Percentiles rank a stretch among this genome's conserved stretches.
phyloP scores from a whole-genome alignment of 352 stramenopile species.

The Globisporangium iwayamae region DNA sequence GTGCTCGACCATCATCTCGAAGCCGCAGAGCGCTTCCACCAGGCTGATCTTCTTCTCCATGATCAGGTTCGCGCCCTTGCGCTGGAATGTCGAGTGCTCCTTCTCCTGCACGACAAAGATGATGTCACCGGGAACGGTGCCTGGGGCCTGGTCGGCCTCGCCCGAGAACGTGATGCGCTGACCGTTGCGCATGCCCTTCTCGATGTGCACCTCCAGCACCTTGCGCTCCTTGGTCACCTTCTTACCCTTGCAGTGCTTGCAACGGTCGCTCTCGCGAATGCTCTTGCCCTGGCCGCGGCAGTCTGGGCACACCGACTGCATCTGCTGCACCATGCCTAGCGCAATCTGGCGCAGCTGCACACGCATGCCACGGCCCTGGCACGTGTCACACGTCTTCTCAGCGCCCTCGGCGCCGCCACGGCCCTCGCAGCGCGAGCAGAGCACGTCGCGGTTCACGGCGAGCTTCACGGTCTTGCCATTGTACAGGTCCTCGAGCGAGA shows the following conservation, averaged over 20 bases:
- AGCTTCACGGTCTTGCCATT: conserved; percentile 99
- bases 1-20: conserved; percentile 91
- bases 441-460: conserved; percentile 94
- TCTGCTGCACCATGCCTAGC: conserved; percentile 98
- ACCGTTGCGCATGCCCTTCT: conserved; percentile 97
- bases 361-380: conserved; percentile 93
- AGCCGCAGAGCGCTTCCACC: conserved; percentile 91
- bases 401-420: conserved; percentile 91
- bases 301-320: conserved; percentile 92
- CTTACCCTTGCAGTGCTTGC: conserved; percentile 91
- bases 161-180: conserved; percentile 97
- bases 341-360: conserved; percentile 97
- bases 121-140: conserved; percentile 90
- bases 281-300: conserved; percentile 94
- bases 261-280: conserved; percentile 93
- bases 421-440: conserved; percentile 86
- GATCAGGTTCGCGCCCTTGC: conserved; percentile 96
- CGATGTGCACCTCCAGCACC: conserved; percentile 97
- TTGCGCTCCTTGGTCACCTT: conserved; percentile 97
- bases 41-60: conserved; percentile 95
- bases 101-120: conserved; percentile 99
- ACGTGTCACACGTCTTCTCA: conserved; percentile 92
- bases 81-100: conserved; percentile 94
- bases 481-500: conserved; percentile 98
- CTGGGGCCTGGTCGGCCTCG: conserved; percentile 95